Percentiles rank a stretch among this genome's conserved stretches.
phyloP scores from a whole-genome alignment of 352 stramenopile species.

The Nothophytophthora sp. region DNA sequence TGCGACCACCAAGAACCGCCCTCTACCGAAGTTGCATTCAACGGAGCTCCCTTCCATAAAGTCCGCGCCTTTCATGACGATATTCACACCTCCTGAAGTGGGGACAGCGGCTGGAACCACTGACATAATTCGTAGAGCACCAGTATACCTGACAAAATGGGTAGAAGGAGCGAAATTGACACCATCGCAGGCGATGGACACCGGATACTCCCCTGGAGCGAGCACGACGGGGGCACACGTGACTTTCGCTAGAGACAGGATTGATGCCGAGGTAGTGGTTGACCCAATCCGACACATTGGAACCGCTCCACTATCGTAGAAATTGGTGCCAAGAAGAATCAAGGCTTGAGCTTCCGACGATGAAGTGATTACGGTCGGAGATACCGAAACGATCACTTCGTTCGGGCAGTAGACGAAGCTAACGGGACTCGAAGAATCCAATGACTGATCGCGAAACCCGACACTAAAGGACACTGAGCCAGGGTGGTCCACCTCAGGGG shows the following conservation, averaged over 20 bases:
- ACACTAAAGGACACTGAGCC: constrained; percentile 19
- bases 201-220: constrained; percentile 15
- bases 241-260: constrained; percentile 26
- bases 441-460: constrained; percentile 6
- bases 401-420: constrained; percentile 27
- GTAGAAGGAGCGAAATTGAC: constrained; percentile 30
- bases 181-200: constrained; percentile 41
- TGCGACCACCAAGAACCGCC: constrained; percentile 8
- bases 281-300: constrained; percentile 30
- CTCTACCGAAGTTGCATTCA: constrained; percentile 31
- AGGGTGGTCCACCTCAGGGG: constrained; percentile 12
- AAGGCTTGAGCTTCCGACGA: constrained; percentile 8
- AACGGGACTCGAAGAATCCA: neutral
- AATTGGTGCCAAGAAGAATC: constrained; percentile 27
- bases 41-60: constrained; percentile 7
- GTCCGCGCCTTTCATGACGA: constrained; percentile 27
- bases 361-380: constrained; percentile 7
- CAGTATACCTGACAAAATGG: constrained; percentile 11
- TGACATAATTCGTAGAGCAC: constrained; percentile 19
- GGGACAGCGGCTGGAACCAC: constrained; percentile 20
- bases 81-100: constrained; percentile 10
- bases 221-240: constrained; percentile 15
- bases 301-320: constrained; percentile 11
- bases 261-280: constrained; percentile 10
- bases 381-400: constrained; percentile 29